These are phyloP conservation scores for Polytolypa hystricis DNA, from an alignment of 2,329 filamentous ascomycete genomes.

Conservation along the genomic window DNA sequence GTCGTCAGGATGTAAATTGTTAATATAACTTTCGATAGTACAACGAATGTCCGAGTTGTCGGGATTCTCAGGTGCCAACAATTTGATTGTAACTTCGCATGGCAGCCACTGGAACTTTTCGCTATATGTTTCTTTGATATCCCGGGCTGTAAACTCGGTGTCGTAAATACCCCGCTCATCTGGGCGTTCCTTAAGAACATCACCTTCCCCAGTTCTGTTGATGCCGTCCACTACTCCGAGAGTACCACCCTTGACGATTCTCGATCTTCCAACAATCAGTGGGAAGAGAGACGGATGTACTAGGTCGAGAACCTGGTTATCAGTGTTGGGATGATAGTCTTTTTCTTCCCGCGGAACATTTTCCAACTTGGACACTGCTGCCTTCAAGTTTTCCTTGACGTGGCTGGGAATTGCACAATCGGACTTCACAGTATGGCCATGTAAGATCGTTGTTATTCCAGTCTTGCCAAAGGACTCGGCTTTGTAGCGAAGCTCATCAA, in stretches of 20 bases:
- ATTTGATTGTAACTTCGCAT: conserved; percentile 23
- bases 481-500: conserved; percentile 38
- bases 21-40: conserved; percentile 25
- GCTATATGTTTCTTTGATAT: conserved; percentile 10
- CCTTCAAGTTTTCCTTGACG: conserved; percentile 31
- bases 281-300: conserved; percentile 45
- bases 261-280: conserved; percentile 10
- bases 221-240: conserved; percentile 9
- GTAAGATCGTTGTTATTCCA: conserved; percentile 32
- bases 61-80: conserved; percentile 13
- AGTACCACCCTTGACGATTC: conserved; percentile 7
- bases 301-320: conserved; percentile 47
- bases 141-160: too few relatives aligned
- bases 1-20: conserved; percentile 25
- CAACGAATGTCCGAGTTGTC: conserved; percentile 4
- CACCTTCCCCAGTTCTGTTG: conserved; percentile 11
- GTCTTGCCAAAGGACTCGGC: conserved; percentile 28
- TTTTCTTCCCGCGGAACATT: conserved; percentile 38
- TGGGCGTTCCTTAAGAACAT: conserved; percentile 8
- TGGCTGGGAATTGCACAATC: conserved; percentile 32
- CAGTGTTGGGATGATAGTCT: conserved; percentile 51
- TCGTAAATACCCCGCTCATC: too few relatives aligned
- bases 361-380: conserved; percentile 39
- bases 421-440: conserved; percentile 39
- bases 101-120: conserved; percentile 35